Evolutionary conservation across 495 filamentous ascomycete genomes (phyloP).

Genomic region (Neurospora sp.): DNA sequence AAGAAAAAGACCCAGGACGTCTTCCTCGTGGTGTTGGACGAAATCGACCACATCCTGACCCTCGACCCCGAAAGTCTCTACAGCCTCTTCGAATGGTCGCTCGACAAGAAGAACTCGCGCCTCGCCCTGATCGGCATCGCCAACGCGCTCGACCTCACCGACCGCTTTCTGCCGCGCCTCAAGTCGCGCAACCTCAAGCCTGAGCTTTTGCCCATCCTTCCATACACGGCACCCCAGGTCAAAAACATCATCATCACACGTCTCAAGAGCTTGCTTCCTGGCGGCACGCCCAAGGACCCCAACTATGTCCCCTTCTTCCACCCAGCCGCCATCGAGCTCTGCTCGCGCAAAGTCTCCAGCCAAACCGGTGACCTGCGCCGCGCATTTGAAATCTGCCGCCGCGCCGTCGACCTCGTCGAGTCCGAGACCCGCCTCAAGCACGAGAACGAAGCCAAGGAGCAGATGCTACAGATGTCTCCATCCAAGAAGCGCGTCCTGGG

Average conservation of each 20-base stretch:
- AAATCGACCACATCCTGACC: constrained; percentile 87
- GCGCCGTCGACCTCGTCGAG: constrained; percentile 84
- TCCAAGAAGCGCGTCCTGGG: constrained; percentile 30
- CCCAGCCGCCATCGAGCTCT: constrained; percentile 84
- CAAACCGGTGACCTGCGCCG: constrained; percentile 92
- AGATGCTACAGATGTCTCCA: constrained; percentile 35
- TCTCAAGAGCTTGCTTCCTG: constrained; percentile 58
- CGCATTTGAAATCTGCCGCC: constrained; percentile 86
- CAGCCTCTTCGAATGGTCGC: constrained; percentile 86
- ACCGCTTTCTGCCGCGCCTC: constrained; percentile 86
- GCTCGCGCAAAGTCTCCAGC: constrained; percentile 84
- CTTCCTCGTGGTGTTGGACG: constrained; percentile 80
- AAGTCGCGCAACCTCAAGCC: constrained; percentile 89
- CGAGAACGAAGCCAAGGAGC: constrained; percentile 41
- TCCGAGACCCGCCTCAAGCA: constrained; percentile 63
- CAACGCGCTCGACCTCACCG: constrained; percentile 91
- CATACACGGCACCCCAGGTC: constrained; percentile 86
- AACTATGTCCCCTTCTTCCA: constrained; percentile 81
- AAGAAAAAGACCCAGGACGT: constrained; percentile 43
- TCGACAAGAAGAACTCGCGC: constrained; percentile 57
- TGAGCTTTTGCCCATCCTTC: constrained; percentile 80
- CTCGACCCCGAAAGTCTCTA: constrained; percentile 80
- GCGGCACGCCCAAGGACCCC: constrained; percentile 26
- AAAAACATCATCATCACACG: constrained; percentile 75
- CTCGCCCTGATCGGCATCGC: constrained; percentile 87